These are phyloP conservation scores for Eimeria brunetti DNA, from an alignment of 169 alveolate species.

Conservation along the genomic window DNA sequence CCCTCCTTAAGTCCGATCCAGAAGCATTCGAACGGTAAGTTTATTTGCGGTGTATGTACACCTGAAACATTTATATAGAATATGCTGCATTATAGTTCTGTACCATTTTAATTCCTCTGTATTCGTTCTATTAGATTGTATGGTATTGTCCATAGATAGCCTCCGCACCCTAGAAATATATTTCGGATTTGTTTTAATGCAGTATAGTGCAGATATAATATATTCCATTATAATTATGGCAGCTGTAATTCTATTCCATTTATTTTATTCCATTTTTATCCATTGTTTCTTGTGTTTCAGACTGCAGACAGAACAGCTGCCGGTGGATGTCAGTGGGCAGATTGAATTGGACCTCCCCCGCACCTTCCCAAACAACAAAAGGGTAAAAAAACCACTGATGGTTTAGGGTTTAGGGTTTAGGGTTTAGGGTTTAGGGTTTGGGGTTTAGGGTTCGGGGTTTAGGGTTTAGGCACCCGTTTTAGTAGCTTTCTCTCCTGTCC, in stretches of 20 bases:
- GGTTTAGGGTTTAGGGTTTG: no score
- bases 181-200: not conserved
- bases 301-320: conserved; percentile 84
- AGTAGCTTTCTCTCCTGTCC: not conserved
- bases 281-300: conserved; percentile 38
- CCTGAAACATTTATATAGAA: no score
- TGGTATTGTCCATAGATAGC: no score
- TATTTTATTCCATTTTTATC: no score
- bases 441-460: no score
- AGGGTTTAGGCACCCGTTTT: not conserved
- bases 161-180: not conserved
- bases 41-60: not conserved
- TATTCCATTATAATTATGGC: not conserved
- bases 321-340: conserved; percentile 86
- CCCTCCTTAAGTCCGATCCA: conserved; percentile 32
- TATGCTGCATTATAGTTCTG: no score
- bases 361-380: conserved; percentile 90
- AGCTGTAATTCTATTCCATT: not conserved
- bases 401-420: no score
- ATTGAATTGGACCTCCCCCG: conserved; percentile 90
- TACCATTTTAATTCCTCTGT: not conserved
- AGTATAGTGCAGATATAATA: no score
- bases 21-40: conserved; percentile 33
- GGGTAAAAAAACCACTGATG: conserved; percentile 79
- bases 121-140: not conserved